Evolutionary conservation across 1,284 basidiomycete genomes (phyloP).

Genomic region (Filobasidium uniguttulatum): DNA sequence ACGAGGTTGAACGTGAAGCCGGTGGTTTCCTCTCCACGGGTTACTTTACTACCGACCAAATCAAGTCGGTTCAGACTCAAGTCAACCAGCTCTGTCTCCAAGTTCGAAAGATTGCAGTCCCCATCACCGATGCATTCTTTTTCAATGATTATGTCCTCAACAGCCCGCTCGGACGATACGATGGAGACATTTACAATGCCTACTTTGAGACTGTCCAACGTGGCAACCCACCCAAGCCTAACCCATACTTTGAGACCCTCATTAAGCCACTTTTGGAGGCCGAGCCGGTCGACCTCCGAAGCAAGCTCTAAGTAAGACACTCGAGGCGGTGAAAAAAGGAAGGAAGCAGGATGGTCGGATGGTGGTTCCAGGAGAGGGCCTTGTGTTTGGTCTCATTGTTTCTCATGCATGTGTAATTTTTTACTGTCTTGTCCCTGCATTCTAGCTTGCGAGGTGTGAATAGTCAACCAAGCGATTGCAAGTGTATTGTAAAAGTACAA

Average conservation of each 20-base stretch:
- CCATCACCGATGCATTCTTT: constrained; percentile 44
- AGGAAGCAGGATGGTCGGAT: too few relatives aligned
- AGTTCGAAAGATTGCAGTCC: constrained; percentile 22
- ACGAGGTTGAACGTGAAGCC: constrained; percentile 46
- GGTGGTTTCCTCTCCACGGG: constrained; percentile 41
- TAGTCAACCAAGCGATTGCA: too few relatives aligned
- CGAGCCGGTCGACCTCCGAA: constrained; percentile 27
- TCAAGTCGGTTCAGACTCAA: constrained; percentile 37
- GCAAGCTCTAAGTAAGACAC: not conserved
- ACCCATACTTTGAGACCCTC: constrained; percentile 37
- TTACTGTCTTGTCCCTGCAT: too few relatives aligned
- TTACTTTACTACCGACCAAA: constrained; percentile 38
- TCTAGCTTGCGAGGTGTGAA: too few relatives aligned
- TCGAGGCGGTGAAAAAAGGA: too few relatives aligned
- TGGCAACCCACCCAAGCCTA: constrained; percentile 8
- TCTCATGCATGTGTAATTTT: too few relatives aligned
- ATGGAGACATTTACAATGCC: constrained; percentile 25
- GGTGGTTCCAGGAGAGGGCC: too few relatives aligned
- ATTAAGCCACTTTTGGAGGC: constrained; percentile 39
- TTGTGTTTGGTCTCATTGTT: too few relatives aligned
- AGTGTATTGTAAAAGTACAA: too few relatives aligned
- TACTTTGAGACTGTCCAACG: constrained; percentile 28
- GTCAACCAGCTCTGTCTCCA: constrained; percentile 17
- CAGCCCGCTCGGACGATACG: constrained; percentile 41
- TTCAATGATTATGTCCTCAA: constrained; percentile 46